Conservation (phyloP, 352 stramenopile genomes). For the Peronospora tabacina region DNA sequence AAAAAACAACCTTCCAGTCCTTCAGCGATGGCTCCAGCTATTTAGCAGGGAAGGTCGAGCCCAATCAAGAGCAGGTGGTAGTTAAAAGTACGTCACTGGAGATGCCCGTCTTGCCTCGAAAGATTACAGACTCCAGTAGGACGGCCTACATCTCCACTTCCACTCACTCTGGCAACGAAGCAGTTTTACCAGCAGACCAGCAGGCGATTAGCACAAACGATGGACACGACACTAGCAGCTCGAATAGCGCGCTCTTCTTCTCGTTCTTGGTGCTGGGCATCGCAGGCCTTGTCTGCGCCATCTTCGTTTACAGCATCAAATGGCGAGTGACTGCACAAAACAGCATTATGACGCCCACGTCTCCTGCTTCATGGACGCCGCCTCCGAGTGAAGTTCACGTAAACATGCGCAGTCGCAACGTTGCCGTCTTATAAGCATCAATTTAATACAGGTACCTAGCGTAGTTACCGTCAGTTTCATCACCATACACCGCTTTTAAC, state of each 20-base stretch:
- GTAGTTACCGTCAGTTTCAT: background rate
- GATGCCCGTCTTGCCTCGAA: conserved; percentile 1
- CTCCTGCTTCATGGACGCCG: conserved; percentile 1
- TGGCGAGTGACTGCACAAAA: conserved; percentile 2
- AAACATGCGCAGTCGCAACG: conserved; percentile 17
- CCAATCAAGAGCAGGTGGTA: conserved; percentile 4
- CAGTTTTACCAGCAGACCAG: conserved; percentile 10
- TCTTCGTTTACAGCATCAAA: conserved; percentile 15
- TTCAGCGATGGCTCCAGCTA: conserved; percentile 1
- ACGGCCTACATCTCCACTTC: background rate
- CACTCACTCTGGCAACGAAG: conserved; percentile 3
- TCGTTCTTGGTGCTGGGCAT: conserved; percentile 28
- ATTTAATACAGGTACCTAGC: background rate
- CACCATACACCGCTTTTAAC: background rate
- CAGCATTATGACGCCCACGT: background rate
- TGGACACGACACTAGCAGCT: background rate
- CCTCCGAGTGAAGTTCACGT: conserved; percentile 14
- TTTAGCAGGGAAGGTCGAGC: conserved; percentile 2
- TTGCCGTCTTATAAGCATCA: conserved; percentile 17
- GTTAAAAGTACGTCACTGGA: conserved; percentile 8
- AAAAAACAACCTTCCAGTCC: background rate
- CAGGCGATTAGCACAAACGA: background rate
- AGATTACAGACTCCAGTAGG: conserved; percentile 4
- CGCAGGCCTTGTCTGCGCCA: conserved; percentile 12
- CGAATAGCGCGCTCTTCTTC: conserved; percentile 27